Base-by-base conservation (phyloP, 164 flowering plant genomes). In the Echeveria elegans region DNA sequence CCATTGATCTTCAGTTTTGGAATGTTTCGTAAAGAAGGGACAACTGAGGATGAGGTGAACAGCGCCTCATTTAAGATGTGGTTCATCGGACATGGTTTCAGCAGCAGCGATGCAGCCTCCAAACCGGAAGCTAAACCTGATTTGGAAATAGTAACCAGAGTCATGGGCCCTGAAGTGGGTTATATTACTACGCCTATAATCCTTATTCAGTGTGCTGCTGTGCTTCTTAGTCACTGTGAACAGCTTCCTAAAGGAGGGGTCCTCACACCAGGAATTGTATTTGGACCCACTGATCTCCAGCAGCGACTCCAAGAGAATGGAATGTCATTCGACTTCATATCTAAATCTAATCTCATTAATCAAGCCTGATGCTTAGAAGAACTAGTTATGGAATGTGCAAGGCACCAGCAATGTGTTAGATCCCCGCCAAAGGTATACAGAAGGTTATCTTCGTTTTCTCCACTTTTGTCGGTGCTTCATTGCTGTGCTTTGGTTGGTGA, bases 101-200 rank as follows among this genome's bases (percentile, higher is more conserved):
- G 85, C 50, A 81, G 84, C 67, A 56, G 21, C 47, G 73, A 67
- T 66, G 74, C 75, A 28, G 76, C 72, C 23, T 73, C 85, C 28
- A 70, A 71, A 23, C 81, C 77, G 58, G 79, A 74, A 32, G 37
- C 30, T 9, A 86, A 87, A 67, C 90, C 96, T 31, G 88, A 93
- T 68, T 80, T 69, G 69, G 88, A 90, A 74, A 80, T 93, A 29
- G 69, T 88, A 58, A 90, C 98, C 19, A 79, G 98, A 78, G 80
- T 93, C 56, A 82, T 67, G 77, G 97, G 97, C 45, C 97, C 98
- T 30, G 98, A 93, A 75, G 80, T 93, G 53, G 98, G 98, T n/a
- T 93, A 93, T 72, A 2, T 84, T 64, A 81, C 97, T n/a, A 90
- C 98, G 40, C 94, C 98, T 0, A 90, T 90, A 48, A 75, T 81